Conservation (phyloP, 2,329 filamentous ascomycete species). For the Botryotinia globosa region DNA sequence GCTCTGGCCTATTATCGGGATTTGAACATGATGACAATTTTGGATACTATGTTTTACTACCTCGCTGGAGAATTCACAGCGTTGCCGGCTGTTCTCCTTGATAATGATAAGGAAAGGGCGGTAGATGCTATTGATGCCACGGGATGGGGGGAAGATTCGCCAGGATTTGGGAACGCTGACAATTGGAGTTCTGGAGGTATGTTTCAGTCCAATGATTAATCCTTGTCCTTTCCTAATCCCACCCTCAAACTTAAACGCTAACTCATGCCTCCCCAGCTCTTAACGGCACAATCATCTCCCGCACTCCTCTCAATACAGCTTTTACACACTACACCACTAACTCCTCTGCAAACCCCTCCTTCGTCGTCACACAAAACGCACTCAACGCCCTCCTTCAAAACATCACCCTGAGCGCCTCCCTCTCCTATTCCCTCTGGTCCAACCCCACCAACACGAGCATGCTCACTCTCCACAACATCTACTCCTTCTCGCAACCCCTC, state of each 20-base stretch:
- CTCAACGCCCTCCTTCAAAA: slow-evolving; percentile 31
- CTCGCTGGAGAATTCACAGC: background rate
- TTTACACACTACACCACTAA: slow-evolving; percentile 17
- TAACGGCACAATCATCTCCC: slow-evolving; percentile 8
- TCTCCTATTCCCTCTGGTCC: slow-evolving; percentile 23
- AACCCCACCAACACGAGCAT: slow-evolving; percentile 25
- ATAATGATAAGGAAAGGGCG: background rate
- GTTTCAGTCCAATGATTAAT: background rate
- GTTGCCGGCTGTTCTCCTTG: background rate
- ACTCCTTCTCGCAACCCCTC: slow-evolving; percentile 27
- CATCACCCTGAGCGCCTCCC: slow-evolving; percentile 26
- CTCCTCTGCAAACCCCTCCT: slow-evolving; percentile 2
- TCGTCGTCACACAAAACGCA: slow-evolving; percentile 24
- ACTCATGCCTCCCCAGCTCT: background rate
- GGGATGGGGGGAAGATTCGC: background rate
- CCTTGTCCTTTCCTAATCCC: background rate
- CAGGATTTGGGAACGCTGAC: background rate
- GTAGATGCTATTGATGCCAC: background rate
- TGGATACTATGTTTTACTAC: slow-evolving; percentile 2
- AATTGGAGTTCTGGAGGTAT: background rate
- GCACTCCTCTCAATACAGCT: slow-evolving; percentile 25
- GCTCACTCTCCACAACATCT: slow-evolving; percentile 24
- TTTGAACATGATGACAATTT: slow-evolving; percentile 22
- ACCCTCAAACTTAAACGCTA: background rate
- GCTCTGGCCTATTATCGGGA: slow-evolving; percentile 24